Evolutionary conservation across 805 yeast species (phyloP).

Genomic region (Metschnikowia koreensis): DNA sequence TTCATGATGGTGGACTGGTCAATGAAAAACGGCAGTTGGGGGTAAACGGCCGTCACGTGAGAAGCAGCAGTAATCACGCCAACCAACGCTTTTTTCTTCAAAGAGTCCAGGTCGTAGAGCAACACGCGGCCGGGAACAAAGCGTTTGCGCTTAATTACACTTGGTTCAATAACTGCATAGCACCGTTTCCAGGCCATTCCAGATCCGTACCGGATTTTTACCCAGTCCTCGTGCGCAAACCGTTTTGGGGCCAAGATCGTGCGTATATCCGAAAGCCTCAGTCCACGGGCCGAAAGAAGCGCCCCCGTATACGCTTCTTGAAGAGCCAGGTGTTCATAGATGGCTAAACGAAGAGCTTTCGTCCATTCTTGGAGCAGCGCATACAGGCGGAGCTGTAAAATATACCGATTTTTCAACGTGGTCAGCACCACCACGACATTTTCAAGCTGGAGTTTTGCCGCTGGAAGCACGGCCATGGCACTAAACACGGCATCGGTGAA

Average conservation of each 20-base stretch:
- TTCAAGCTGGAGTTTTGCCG: constrained; percentile 58
- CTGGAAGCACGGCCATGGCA: constrained; percentile 64
- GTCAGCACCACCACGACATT: constrained; percentile 89
- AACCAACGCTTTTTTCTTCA: constrained; percentile 66
- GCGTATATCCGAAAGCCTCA: constrained; percentile 80
- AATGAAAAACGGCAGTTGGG: constrained; percentile 75
- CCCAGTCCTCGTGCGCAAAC: constrained; percentile 91
- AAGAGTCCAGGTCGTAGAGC: constrained; percentile 83
- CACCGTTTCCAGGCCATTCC: constrained; percentile 99
- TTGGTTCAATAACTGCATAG: constrained; percentile 82
- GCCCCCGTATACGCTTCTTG: constrained; percentile 99
- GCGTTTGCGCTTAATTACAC: constrained; percentile 48
- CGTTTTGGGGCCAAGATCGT: constrained; percentile 83
- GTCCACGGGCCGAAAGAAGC: constrained; percentile 84
- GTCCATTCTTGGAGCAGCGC: constrained; percentile 74
- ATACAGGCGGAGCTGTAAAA: constrained; percentile 70
- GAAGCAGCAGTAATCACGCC: constrained; percentile 72
- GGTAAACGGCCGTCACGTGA: constrained; percentile 87
- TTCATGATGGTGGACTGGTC: constrained; percentile 88
- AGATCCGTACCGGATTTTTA: constrained; percentile 87
- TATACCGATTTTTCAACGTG: constrained; percentile 82
- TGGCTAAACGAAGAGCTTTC: constrained; percentile 75
- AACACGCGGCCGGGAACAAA: constrained; percentile 62
- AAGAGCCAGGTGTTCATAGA: constrained; percentile 74
- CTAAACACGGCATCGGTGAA: constrained; percentile 86